A percentile compares a stretch with the other conserved stretches of the same genome.
These are phyloP conservation scores for Blepharisma japonicum DNA, from an alignment of 73 alveolate species.

Conservation along the genomic window DNA sequence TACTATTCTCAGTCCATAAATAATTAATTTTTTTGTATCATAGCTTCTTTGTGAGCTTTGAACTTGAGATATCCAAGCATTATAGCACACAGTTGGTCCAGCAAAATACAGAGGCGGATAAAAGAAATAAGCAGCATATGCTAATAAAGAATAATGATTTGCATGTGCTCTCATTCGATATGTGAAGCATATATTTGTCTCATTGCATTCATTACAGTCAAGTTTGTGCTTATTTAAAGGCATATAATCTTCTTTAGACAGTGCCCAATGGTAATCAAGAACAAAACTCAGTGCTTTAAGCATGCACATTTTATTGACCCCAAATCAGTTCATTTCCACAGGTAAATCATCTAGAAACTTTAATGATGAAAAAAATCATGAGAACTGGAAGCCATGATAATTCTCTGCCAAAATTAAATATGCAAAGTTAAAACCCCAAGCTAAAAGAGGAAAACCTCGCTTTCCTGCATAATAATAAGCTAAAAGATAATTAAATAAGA, in stretches of 20 bases:
- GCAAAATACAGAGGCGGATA: conserved; percentile 45
- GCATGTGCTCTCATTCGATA: background rate
- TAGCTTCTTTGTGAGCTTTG: conserved; percentile 17
- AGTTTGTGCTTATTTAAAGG: background rate
- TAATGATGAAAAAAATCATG: background rate
- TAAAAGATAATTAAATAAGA: background rate
- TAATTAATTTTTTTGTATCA: background rate
- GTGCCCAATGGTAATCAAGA: conserved; percentile 10
- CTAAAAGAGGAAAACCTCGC: background rate
- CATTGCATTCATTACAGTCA: conserved; percentile 7
- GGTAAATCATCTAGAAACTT: background rate
- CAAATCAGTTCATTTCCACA: background rate
- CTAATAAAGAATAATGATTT: background rate
- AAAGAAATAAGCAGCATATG: conserved; percentile 33
- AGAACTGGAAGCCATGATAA: background rate
- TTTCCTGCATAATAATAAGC: background rate
- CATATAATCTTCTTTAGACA: background rate
- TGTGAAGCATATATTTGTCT: background rate
- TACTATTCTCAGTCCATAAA: background rate
- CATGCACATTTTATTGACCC: background rate
- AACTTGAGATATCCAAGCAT: conserved; percentile 43
- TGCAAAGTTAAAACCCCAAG: background rate
- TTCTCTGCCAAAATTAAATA: background rate
- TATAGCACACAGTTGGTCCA: conserved; percentile 41
- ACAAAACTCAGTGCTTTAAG: background rate